Conservation (phyloP, 2,329 filamentous ascomycete genomes). For the Nigrograna mackinnonii region DNA sequence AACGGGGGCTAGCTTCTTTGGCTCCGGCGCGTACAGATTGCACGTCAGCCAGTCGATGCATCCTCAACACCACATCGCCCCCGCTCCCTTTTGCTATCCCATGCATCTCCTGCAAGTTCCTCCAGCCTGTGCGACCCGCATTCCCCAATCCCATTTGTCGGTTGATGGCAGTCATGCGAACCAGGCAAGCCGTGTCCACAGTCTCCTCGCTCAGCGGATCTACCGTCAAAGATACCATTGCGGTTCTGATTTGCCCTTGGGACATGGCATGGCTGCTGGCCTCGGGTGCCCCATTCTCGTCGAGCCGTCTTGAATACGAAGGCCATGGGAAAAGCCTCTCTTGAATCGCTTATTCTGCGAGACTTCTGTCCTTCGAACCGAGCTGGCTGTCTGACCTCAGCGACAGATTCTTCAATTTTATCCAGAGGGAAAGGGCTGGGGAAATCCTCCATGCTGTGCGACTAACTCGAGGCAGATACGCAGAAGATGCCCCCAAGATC, state of each 20-base stretch:
- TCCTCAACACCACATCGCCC: constrained; percentile 24
- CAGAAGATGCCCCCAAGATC: constrained; percentile 2
- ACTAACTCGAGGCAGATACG: no score
- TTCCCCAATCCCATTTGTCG: constrained; percentile 27
- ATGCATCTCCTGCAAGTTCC: constrained; percentile 33
- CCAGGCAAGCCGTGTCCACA: constrained; percentile 21
- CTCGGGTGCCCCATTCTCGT: constrained; percentile 2
- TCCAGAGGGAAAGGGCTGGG: no score
- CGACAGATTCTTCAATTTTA: no score
- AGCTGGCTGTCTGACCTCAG: no score
- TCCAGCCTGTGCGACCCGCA: constrained; percentile 15
- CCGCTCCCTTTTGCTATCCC: constrained; percentile 17
- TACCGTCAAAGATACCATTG: no score
- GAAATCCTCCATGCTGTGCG: no score
- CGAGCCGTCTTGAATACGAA: background rate
- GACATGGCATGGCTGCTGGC: constrained; percentile 27
- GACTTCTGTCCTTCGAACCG: no score
- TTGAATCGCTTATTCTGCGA: no score
- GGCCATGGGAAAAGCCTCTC: no score
- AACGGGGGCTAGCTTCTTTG: no score
- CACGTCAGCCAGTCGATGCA: constrained; percentile 14
- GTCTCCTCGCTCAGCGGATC: no score
- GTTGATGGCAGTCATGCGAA: constrained; percentile 37
- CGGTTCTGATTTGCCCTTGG: no score
- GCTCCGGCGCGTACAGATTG: constrained; percentile 16